Evolutionary conservation across 352 stramenopile genomes (phyloP).

Genomic region (Phytophthora syringae): DNA sequence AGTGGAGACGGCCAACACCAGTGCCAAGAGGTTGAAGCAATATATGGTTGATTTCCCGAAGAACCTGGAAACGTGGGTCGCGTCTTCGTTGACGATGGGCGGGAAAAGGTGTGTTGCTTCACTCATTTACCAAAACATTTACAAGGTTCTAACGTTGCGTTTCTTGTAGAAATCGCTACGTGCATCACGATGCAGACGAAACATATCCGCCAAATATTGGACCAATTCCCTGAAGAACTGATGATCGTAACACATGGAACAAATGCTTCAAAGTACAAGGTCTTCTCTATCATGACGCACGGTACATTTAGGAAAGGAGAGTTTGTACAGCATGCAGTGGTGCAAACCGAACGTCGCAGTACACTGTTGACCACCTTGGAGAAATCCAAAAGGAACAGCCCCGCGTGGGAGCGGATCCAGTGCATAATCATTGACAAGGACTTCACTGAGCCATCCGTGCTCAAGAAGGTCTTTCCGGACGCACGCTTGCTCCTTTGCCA

Average conservation of each 20-base stretch:
- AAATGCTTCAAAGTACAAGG: too few relatives aligned
- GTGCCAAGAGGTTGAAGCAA: background rate
- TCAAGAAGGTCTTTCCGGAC: conserved; percentile 16
- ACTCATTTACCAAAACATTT: background rate
- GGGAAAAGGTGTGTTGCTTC: background rate
- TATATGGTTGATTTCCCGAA: conserved; percentile 24
- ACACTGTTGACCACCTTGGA: conserved; percentile 15
- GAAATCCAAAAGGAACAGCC: conserved; percentile 30
- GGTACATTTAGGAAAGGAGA: too few relatives aligned
- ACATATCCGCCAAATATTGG: conserved; percentile 11
- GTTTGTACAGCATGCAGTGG: too few relatives aligned
- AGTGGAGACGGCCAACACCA: too few relatives aligned
- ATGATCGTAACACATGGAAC: conserved; percentile 24
- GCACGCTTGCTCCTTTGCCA: conserved; percentile 30
- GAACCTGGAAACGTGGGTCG: conserved; percentile 17
- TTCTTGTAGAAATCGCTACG: conserved; percentile 10
- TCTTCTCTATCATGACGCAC: too few relatives aligned
- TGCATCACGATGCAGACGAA: conserved; percentile 25
- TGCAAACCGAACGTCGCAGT: too few relatives aligned
- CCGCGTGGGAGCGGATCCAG: conserved; percentile 12
- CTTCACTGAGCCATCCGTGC: conserved; percentile 28
- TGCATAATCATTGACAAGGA: conserved; percentile 39
- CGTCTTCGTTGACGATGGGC: conserved; percentile 11
- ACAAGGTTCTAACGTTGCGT: background rate
- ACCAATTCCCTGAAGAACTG: conserved; percentile 14